These are phyloP conservation scores for Claviceps africana DNA, from an alignment of 2,329 filamentous ascomycete species.

Conservation along the genomic window DNA sequence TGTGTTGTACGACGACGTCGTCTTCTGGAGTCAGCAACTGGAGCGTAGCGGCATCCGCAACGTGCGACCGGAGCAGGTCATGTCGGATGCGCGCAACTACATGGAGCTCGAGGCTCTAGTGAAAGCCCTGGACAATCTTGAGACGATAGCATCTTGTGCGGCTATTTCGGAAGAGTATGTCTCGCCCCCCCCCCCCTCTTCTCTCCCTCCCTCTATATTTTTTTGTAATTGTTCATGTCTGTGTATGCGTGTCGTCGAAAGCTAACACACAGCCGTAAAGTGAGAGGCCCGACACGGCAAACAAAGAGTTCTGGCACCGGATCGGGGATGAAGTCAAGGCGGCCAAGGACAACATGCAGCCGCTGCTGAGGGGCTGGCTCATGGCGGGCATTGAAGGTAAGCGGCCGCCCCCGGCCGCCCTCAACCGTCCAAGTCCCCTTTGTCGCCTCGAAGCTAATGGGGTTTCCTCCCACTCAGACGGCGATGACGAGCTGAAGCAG, in stretches of 20 bases:
- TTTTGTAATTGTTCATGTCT: neutral
- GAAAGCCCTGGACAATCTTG: constrained; percentile 50
- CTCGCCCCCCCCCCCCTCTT: neutral
- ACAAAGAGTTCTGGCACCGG: constrained; percentile 38
- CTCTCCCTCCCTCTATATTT: neutral
- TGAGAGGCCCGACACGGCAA: constrained; percentile 17
- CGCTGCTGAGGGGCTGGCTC: constrained; percentile 54
- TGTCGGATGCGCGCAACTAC: constrained; percentile 45
- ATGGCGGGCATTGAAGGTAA: constrained; percentile 39
- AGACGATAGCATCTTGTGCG: constrained; percentile 47
- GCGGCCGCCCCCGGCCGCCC: constrained; percentile 12
- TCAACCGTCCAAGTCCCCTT: neutral
- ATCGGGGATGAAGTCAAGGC: constrained; percentile 40
- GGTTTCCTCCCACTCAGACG: constrained; percentile 14
- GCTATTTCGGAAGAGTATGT: constrained; percentile 39
- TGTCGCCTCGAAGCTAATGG: neutral
- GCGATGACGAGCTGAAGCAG: constrained; percentile 44
- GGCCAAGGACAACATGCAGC: constrained; percentile 42
- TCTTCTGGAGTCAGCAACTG: constrained; percentile 26
- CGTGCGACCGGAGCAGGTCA: constrained; percentile 28
- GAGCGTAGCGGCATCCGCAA: constrained; percentile 21
- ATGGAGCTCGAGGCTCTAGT: constrained; percentile 57
- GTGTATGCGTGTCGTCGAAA: neutral
- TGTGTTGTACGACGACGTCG: constrained; percentile 23
- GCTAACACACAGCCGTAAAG: neutral